phyloP scores from a whole-genome alignment of 495 filamentous ascomycete species.

The Aspergillus kassunensis region DNA sequence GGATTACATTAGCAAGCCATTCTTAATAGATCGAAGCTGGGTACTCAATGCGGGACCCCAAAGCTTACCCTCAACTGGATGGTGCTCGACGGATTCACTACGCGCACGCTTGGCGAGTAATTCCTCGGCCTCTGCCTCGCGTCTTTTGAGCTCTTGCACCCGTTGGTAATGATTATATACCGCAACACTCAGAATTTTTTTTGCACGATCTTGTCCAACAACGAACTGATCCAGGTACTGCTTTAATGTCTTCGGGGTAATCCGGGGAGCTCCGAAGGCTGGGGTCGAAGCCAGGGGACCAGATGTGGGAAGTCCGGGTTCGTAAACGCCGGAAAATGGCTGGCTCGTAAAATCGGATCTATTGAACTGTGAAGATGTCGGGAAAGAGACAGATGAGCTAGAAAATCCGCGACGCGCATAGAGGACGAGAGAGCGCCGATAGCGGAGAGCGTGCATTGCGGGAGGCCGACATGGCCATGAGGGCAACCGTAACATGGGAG shows the following conservation, averaged over 20 bases:
- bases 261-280: slow-evolving; percentile 59
- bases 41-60: background rate
- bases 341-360: slow-evolving; percentile 62
- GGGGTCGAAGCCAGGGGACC: slow-evolving; percentile 56
- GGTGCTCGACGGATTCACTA: slow-evolving; percentile 43
- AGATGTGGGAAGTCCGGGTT: slow-evolving; percentile 58
- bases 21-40: background rate
- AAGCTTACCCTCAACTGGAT: slow-evolving; percentile 54
- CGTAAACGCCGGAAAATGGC: slow-evolving; percentile 72
- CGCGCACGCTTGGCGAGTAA: slow-evolving; percentile 47
- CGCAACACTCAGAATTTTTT: slow-evolving; percentile 86
- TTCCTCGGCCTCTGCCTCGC: slow-evolving; percentile 74
- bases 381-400: slow-evolving; percentile 31
- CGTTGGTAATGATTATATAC: slow-evolving; percentile 98
- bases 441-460: slow-evolving; percentile 16
- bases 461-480: slow-evolving; percentile 14
- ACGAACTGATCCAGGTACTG: slow-evolving; percentile 92
- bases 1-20: slow-evolving; percentile 5
- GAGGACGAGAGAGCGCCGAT: slow-evolving; percentile 18
- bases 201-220: slow-evolving; percentile 93
- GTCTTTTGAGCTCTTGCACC: slow-evolving; percentile 68
- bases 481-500: slow-evolving; percentile 25
- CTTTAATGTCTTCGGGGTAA: slow-evolving; percentile 83
- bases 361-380: slow-evolving; percentile 50
- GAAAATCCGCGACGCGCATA: slow-evolving; percentile 24